A percentile compares a stretch with the other conserved stretches of the same genome.
These are phyloP conservation scores for Verticillium longisporum DNA, from an alignment of 2,329 filamentous ascomycete genomes.

Conservation along the genomic window DNA sequence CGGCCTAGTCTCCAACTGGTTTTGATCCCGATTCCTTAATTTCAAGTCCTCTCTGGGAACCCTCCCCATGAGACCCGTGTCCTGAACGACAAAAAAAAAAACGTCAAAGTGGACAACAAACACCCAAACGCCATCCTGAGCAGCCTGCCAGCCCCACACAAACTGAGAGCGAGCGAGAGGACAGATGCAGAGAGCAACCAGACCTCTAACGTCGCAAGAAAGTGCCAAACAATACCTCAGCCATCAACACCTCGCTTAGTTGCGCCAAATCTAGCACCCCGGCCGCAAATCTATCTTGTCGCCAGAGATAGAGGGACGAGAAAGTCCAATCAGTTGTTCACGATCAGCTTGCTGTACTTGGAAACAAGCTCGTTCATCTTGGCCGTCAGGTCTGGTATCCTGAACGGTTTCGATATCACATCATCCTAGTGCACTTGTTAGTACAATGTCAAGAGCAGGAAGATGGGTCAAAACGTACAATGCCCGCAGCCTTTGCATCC, in stretches of 20 bases:
- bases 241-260: neutral
- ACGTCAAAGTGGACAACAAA: too few relatives aligned
- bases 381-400: conserved; percentile 62
- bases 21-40: neutral
- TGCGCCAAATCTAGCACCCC: neutral
- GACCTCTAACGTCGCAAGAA: neutral
- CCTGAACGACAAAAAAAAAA: neutral
- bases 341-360: conserved; percentile 27
- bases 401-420: conserved; percentile 74
- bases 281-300: neutral
- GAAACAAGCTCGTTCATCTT: conserved; percentile 55
- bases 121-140: too few relatives aligned
- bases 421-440: conserved; percentile 44
- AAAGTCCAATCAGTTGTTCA: neutral
- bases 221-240: neutral
- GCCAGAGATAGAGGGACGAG: neutral
- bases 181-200: neutral
- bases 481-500: conserved; percentile 64
- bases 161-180: too few relatives aligned
- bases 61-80: neutral
- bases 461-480: conserved; percentile 42
- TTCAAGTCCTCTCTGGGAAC: too few relatives aligned
- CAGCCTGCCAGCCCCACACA: too few relatives aligned
- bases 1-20: neutral
- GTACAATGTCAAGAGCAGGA: neutral